A percentile compares a stretch with the other conserved stretches of the same genome.
Evolutionary conservation across 495 filamentous ascomycete genomes (phyloP).

Genomic region (Penicilliopsis zonata): DNA sequence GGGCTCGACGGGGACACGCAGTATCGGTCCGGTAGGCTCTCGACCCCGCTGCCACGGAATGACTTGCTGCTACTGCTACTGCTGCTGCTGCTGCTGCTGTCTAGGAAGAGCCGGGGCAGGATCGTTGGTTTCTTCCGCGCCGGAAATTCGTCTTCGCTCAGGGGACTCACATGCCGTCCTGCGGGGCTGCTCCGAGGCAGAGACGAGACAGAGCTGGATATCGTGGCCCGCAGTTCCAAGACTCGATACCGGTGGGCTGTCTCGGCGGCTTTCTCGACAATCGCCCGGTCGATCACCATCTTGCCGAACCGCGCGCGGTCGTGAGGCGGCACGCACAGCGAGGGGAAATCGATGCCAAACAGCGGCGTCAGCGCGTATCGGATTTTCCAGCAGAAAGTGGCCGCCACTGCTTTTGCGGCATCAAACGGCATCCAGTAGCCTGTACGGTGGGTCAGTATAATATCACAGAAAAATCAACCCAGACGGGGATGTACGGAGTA

Average conservation of each 20-base stretch:
- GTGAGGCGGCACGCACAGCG: conserved; percentile 50
- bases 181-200: conserved; percentile 9
- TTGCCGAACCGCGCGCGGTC: conserved; percentile 43
- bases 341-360: conserved; percentile 72
- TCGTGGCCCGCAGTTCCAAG: conserved; percentile 13
- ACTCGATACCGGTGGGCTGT: conserved; percentile 38
- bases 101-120: conserved; percentile 10
- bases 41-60: no score
- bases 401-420: conserved; percentile 69
- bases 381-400: conserved; percentile 80
- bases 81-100: conserved; percentile 1
- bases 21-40: no score
- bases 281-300: conserved; percentile 54
- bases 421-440: conserved; percentile 96
- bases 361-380: conserved; percentile 74
- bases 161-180: conserved; percentile 2
- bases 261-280: conserved; percentile 42
- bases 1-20: conserved; percentile 19
- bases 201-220: conserved; percentile 1
- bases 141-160: not conserved
- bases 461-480: conserved; percentile 6
- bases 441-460: conserved; percentile 23
- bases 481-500: not conserved
- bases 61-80: conserved; percentile 15
- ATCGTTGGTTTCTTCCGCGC: conserved; percentile 5